Percentiles rank a stretch among this genome's conserved stretches.
These are phyloP conservation scores for Paracoccidioides lutzii DNA, from an alignment of 2,329 filamentous ascomycete genomes.

Conservation along the genomic window DNA sequence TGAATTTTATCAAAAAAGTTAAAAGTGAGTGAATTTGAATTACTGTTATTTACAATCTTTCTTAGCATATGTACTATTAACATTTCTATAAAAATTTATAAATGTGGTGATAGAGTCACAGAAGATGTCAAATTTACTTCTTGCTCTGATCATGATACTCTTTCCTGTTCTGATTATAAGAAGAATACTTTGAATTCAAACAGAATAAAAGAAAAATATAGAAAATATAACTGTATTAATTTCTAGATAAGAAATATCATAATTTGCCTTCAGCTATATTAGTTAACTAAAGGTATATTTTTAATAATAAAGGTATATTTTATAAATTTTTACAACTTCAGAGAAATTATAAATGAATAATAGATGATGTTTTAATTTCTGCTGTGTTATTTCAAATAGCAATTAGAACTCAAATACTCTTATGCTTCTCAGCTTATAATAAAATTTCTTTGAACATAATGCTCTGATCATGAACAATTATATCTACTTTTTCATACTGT, in stretches of 20 bases:
- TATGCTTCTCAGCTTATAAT: constrained; percentile 3
- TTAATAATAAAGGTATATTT: not conserved
- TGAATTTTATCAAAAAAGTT: too few relatives aligned
- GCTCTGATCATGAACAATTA: constrained; percentile 4
- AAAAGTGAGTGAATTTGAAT: not conserved
- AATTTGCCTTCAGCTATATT: not conserved
- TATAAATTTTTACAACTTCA: not conserved
- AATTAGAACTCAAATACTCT: constrained; percentile 1
- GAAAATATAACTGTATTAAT: constrained; percentile 1
- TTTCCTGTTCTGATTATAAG: not conserved
- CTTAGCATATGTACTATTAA: constrained; percentile 2
- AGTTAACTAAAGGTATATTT: not conserved
- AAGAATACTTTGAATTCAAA: constrained; percentile 1
- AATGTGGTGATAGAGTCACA: constrained; percentile 2
- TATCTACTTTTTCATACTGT: constrained; percentile 5
- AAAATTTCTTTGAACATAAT: constrained; percentile 4
- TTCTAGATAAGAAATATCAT: constrained; percentile 1
- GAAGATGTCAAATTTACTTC: constrained; percentile 3
- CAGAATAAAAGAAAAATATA: constrained; percentile 2
- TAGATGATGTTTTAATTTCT: constrained; percentile 1
- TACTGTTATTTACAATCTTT: constrained; percentile 1
- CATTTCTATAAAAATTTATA: constrained; percentile 3
- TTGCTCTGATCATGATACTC: constrained; percentile 1
- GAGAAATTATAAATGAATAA: constrained; percentile 2
- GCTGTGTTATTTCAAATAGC: constrained; percentile 2